phyloP scores from a whole-genome alignment of 441 rosid species.

The Brassica hybrid region DNA sequence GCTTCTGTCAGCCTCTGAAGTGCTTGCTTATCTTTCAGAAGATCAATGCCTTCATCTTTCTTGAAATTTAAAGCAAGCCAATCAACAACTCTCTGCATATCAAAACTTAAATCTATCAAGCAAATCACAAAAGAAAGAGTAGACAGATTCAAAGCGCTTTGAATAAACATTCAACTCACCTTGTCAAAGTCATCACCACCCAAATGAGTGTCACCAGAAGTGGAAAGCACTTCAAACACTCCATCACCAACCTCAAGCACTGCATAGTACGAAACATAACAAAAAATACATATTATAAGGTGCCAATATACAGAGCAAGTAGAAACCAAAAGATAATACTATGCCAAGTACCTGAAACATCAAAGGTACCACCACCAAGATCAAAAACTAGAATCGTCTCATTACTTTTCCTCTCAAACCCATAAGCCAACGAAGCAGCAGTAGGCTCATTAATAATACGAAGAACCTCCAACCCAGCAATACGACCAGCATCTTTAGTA shows the following conservation, averaged over 20 bases:
- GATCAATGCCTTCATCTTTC: slow-evolving; percentile 94
- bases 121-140: background rate
- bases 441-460: slow-evolving; percentile 98
- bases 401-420: slow-evolving; percentile 88
- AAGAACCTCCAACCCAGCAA: slow-evolving; percentile 94
- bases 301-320: background rate
- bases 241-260: slow-evolving; percentile 99
- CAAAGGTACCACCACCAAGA: slow-evolving; percentile 97
- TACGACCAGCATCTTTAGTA: slow-evolving; percentile 96
- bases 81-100: slow-evolving; percentile 77
- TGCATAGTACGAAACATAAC: background rate
- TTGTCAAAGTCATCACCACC: slow-evolving; percentile 99
- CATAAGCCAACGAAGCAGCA: slow-evolving; percentile 97
- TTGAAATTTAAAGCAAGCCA: slow-evolving; percentile 83
- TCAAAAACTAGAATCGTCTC: slow-evolving; percentile 95
- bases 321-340: background rate
- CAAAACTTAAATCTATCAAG: background rate
- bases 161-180: slow-evolving; percentile 5
- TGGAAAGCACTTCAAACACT: slow-evolving; percentile 93
- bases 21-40: slow-evolving; percentile 96
- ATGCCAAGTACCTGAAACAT: slow-evolving; percentile 60
- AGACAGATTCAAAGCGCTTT: background rate
- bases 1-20: slow-evolving; percentile 94
- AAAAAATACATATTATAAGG: background rate
- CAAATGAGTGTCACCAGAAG: slow-evolving; percentile 95